Evolutionary conservation across 2,329 filamentous ascomycete genomes (phyloP).

Genomic region (Thielaviopsis musarum): DNA sequence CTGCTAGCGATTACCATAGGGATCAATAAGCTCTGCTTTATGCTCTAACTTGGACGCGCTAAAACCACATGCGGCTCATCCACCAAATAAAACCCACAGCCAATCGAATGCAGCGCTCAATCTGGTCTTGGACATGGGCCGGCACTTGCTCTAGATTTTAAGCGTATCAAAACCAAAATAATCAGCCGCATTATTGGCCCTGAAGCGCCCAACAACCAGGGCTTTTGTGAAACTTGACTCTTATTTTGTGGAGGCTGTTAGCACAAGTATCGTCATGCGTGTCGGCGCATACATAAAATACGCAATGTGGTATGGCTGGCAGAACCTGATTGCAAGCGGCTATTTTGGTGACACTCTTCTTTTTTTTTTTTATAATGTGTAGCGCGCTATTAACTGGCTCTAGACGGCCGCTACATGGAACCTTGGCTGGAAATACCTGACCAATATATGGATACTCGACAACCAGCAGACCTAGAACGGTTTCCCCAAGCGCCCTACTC

Average conservation of each 20-base stretch:
- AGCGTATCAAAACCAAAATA: not conserved
- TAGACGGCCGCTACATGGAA: not conserved
- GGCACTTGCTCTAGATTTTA: not conserved
- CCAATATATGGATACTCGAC: not conserved
- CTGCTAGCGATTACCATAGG: no score
- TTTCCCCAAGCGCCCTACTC: not conserved
- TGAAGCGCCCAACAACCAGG: not conserved
- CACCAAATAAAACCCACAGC: not conserved
- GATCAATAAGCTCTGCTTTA: no score
- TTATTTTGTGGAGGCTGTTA: not conserved
- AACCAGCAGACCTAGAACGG: not conserved
- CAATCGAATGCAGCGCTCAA: not conserved
- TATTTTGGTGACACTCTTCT: not conserved
- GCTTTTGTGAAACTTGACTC: not conserved
- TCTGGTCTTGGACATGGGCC: no score
- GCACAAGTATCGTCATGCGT: not conserved
- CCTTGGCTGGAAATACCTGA: not conserved
- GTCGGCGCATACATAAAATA: not conserved
- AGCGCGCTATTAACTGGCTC: not conserved
- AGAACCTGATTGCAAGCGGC: not conserved
- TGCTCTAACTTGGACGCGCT: no score
- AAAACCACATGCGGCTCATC: no score
- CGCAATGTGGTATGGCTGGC: not conserved
- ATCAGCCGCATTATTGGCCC: not conserved
- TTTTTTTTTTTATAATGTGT: not conserved